Base-by-base conservation (phyloP, 352 stramenopile genomes). In the Pythium biforme region DNA sequence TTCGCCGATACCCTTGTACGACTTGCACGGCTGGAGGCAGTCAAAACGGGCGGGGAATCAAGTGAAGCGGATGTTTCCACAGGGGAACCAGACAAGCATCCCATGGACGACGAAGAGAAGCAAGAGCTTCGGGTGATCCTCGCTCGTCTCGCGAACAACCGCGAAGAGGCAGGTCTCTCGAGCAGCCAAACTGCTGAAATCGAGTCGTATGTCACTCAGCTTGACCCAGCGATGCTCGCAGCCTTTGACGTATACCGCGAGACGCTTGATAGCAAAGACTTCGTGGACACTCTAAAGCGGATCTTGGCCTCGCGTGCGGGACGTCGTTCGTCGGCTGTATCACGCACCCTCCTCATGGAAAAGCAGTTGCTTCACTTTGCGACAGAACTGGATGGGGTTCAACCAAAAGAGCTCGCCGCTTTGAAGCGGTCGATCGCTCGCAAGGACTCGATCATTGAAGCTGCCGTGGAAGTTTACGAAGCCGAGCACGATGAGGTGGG, bases 1-100 rank as follows among this genome's bases (percentile, higher is more conserved):
- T 90, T 93, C 50, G 63, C 71, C 6, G 81, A 90, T 46, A 85
- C 80, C 17, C 65, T 93, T 2, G 37, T 57, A 19, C 84, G 77
- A 1, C 75, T 91, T 39, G 73, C 75, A 5, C 58, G 66, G 14
- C 52, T 91, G 1, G 72, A 77, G 55, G 59, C 51, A 14, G 17
- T 59, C 25, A 54, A 55, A 11, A 11, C 9, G 12, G 26, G 33
- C 20, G 60, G 1, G 1, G n/a, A 27, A 10, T 12, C 54, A 31
- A 23, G 12, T 31, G 20, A 29, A 31, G 19, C 29, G 1, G n/a
- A 29, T 22, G 31, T 9, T 31, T 1, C 7, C 1, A 3, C 10
- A 7, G 50, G n/a, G 17, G 29, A 43, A 29, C 6, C 31, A 4
- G 29, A 55, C 14, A 15, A 10, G 3, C n/a, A 34, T 39, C n/a